These are phyloP conservation scores for Termitomyces sp. DNA, from an alignment of 768 basidiomycete species.

Conservation along the genomic window DNA sequence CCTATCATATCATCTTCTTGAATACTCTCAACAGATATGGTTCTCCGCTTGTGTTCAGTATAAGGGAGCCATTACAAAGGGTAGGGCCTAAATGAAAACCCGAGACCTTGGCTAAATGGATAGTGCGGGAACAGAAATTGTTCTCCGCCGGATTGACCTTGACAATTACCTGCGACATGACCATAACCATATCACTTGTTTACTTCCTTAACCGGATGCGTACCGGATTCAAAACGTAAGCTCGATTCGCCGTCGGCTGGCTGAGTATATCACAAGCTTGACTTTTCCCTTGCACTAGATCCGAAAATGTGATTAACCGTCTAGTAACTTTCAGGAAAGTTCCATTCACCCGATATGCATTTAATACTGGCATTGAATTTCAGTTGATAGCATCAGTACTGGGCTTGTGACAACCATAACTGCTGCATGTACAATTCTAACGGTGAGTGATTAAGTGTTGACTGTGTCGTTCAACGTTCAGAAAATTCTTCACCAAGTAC, in stretches of 20 bases:
- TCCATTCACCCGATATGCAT: not conserved
- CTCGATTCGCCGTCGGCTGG: not conserved
- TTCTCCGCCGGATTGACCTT: not conserved
- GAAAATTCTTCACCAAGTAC: not conserved
- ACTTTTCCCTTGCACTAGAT: not conserved
- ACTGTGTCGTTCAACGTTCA: not conserved
- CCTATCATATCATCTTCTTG: not conserved
- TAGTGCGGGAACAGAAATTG: not conserved
- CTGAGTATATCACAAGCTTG: not conserved
- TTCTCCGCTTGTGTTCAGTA: not conserved
- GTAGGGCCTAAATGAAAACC: not conserved
- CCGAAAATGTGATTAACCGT: not conserved
- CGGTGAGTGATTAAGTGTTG: not conserved
- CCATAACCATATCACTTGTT: not conserved
- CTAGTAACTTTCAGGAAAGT: not conserved
- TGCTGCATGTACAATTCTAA: not conserved
- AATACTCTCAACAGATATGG: not conserved
- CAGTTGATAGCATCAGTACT: not conserved
- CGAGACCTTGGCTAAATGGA: not conserved
- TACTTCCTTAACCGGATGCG: not conserved
- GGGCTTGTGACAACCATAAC: not conserved
- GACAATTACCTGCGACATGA: not conserved
- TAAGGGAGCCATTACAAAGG: not conserved
- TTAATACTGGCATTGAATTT: not conserved
- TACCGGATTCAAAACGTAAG: not conserved